These are phyloP conservation scores for Thelonectria rubi DNA, from an alignment of 2,329 filamentous ascomycete genomes.

Conservation along the genomic window DNA sequence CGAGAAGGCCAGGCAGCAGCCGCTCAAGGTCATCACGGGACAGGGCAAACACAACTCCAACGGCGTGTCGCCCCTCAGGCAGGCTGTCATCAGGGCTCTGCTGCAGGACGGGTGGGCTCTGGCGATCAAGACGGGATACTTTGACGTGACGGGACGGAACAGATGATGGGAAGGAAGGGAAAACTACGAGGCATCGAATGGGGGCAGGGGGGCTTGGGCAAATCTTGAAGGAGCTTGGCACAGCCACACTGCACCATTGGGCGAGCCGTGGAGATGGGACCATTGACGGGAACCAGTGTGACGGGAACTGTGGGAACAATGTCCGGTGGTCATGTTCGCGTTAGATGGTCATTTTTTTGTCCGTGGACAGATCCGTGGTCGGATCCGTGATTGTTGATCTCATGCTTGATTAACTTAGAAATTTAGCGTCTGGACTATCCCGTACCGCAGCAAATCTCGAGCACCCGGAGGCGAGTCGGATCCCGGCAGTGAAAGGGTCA, in stretches of 20 bases:
- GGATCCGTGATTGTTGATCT: background rate
- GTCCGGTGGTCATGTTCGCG: background rate
- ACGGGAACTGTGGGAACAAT: background rate
- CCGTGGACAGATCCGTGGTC: background rate
- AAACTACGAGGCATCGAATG: background rate
- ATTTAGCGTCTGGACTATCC: background rate
- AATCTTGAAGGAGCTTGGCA: background rate
- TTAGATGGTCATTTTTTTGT: background rate
- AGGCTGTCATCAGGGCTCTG: constrained; percentile 80
- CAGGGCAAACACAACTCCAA: constrained; percentile 80
- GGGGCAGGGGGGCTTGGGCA: background rate
- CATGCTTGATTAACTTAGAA: background rate
- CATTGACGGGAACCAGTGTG: too few relatives aligned
- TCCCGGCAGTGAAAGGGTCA: background rate
- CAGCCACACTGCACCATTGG: background rate
- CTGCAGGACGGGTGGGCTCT: constrained; percentile 85
- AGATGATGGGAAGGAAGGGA: constrained; percentile 27
- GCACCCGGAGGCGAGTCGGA: background rate
- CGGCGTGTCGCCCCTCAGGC: constrained; percentile 78
- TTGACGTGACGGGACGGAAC: constrained; percentile 71
- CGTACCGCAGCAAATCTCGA: background rate
- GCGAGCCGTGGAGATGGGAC: too few relatives aligned
- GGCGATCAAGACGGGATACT: constrained; percentile 74
- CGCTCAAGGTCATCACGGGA: constrained; percentile 83
- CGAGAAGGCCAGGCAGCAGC: constrained; percentile 55